A percentile compares a stretch with the other conserved stretches of the same genome.
These are phyloP conservation scores for Pelagophyceae sp. DNA, from an alignment of 352 stramenopile species.

Conservation along the genomic window DNA sequence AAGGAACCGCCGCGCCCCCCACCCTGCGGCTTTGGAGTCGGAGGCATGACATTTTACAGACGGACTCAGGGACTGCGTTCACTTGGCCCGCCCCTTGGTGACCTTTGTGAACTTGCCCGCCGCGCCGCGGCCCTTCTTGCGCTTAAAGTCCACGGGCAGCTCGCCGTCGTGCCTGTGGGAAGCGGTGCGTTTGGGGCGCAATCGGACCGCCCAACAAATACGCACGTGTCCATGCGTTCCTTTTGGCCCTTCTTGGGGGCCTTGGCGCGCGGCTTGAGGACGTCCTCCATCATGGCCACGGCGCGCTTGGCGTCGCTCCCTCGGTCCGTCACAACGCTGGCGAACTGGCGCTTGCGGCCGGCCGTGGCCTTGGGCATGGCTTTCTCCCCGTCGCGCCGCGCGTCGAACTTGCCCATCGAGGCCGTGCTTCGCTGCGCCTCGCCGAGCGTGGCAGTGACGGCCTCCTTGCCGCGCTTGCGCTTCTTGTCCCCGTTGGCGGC, in stretches of 20 bases:
- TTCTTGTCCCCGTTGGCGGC: slow-evolving; percentile 49
- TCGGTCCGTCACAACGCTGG: slow-evolving; percentile 13
- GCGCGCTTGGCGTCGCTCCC: not conserved
- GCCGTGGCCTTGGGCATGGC: slow-evolving; percentile 59
- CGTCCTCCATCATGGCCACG: not conserved
- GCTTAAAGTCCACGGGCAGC: not conserved
- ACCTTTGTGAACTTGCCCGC: slow-evolving; percentile 56
- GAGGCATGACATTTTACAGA: too few relatives aligned
- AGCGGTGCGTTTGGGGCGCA: too few relatives aligned
- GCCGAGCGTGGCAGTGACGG: slow-evolving; percentile 67
- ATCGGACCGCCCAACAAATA: too few relatives aligned
- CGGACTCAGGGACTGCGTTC: too few relatives aligned
- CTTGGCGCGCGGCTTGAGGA: not conserved
- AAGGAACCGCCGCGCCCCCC: too few relatives aligned
- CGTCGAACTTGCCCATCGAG: slow-evolving; percentile 86
- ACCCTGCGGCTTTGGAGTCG: too few relatives aligned
- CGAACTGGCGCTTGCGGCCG: slow-evolving; percentile 48
- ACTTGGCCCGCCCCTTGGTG: slow-evolving; percentile 44
- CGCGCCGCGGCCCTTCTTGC: slow-evolving; percentile 42
- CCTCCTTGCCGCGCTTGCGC: slow-evolving; percentile 70
- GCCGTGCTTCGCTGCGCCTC: slow-evolving; percentile 82
- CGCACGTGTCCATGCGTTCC: slow-evolving; percentile 22
- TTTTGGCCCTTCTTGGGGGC: slow-evolving; percentile 1
- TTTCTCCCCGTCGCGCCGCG: slow-evolving; percentile 75
- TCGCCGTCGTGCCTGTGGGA: slow-evolving; percentile 18